These are phyloP conservation scores for Allantophomopsis lycopodina DNA, from an alignment of 2,329 filamentous ascomycete genomes.

Conservation along the genomic window DNA sequence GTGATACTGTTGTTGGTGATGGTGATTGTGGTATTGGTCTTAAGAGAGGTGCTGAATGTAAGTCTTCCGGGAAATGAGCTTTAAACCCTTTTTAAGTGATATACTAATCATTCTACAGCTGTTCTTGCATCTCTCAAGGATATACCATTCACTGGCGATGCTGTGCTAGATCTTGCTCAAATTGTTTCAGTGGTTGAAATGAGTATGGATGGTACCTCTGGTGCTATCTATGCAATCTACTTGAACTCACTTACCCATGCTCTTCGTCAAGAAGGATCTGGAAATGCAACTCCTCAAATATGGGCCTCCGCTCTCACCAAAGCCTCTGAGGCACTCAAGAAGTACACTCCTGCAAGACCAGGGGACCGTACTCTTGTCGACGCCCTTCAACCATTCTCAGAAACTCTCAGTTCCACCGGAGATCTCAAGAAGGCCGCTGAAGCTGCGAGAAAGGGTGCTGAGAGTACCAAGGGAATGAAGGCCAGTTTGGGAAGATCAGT, in stretches of 20 bases:
- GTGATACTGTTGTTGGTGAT: constrained; percentile 58
- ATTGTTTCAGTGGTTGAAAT: constrained; percentile 52
- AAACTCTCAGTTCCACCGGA: constrained; percentile 49
- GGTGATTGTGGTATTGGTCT: constrained; percentile 60
- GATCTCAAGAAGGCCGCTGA: constrained; percentile 60
- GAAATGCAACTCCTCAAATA: constrained; percentile 30
- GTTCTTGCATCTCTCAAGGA: constrained; percentile 10
- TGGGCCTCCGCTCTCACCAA: constrained; percentile 54
- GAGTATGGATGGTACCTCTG: constrained; percentile 62
- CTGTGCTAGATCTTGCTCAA: constrained; percentile 41
- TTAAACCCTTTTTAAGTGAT: too few relatives aligned
- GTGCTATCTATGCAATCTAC: constrained; percentile 67
- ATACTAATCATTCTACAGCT: too few relatives aligned
- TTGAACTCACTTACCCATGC: constrained; percentile 53
- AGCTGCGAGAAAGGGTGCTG: constrained; percentile 62
- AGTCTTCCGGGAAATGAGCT: neutral
- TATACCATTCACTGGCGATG: constrained; percentile 35
- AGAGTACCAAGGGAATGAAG: constrained; percentile 83
- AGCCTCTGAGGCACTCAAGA: constrained; percentile 57
- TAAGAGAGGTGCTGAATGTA: constrained; percentile 51
- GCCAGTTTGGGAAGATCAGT: constrained; percentile 75
- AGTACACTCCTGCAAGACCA: constrained; percentile 78
- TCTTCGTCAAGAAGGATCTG: constrained; percentile 12
- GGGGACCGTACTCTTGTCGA: constrained; percentile 89
- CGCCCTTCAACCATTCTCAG: constrained; percentile 77